Base-by-base conservation (phyloP, 2,329 filamentous ascomycete species). In the Trichophyton simii region DNA sequence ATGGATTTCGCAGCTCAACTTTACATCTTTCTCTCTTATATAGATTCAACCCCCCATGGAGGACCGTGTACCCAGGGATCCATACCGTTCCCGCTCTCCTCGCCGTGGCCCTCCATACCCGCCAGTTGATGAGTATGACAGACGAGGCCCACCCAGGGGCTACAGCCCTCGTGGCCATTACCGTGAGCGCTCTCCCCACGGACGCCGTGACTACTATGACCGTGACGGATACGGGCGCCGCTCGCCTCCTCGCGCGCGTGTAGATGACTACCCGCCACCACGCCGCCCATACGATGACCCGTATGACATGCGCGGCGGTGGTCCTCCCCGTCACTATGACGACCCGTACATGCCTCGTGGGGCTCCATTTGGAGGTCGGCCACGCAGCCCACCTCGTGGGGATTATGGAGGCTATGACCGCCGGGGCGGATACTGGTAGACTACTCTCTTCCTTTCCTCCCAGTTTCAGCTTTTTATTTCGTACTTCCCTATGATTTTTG, bases 131-230 rank as follows among this genome's bases (percentile, higher is more conserved):
- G 88, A 94, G 69, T 91, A 94, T 72, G 87, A 91, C 66, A 87
- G 90, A 68, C 89, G 92, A 69, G 87, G 87, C 52, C 87, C 89
- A 63, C 84, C 85, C 63, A 84, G 89, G 68, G 89, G 87, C 63
- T 96, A 95, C 74, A 95, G 88, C 74, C 91, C 91, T 65, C 87
- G 87, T 66, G 85, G 88, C 66, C 83, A 88, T 66, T 96, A 96
- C 75, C 91, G 92, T 72, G 90, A 95, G 71, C 86, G 91, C 69
- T 92, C 89, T 70, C 80, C 82, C 55, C 87, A 87, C 62, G 87
- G 82, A 20, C 81, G 87, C 63, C 87, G 89, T 67, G 88, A 92
- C 63, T 95, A 96, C 76, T 95, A 96, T 75, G 87, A 89, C 55
- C 89, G 92, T 65, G 85, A 87, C 71, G 80, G 80, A 67, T 85